A percentile compares a stretch with the other conserved stretches of the same genome.
phyloP scores from a whole-genome alignment of 2,329 filamentous ascomycete genomes.

The Xylariaceae sp. region DNA sequence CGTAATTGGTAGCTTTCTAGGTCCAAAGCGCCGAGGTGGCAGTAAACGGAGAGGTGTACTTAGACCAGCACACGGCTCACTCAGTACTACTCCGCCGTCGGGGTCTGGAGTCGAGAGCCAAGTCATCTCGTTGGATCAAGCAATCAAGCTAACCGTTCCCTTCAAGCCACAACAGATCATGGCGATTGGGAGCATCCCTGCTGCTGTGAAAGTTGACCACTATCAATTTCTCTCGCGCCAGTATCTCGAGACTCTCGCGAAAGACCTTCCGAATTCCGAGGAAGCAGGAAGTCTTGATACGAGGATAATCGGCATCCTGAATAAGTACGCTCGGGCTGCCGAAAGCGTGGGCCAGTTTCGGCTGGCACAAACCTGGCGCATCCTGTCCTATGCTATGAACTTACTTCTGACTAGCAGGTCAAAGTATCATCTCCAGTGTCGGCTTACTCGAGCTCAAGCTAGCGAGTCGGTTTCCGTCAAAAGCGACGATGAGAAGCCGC shows the following conservation, averaged over 20 bases:
- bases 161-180: conserved; percentile 59
- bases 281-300: conserved; percentile 39
- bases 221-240: conserved; percentile 53
- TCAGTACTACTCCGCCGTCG: conserved; percentile 54
- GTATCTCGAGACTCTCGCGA: conserved; percentile 52
- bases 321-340: conserved; percentile 53
- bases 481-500: conserved; percentile 15
- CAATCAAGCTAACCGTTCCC: conserved; percentile 51
- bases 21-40: conserved; percentile 38
- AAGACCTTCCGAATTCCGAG: conserved; percentile 41
- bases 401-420: conserved; percentile 51
- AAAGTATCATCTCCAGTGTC: conserved; percentile 51
- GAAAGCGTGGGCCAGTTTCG: conserved; percentile 53
- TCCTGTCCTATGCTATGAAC: conserved; percentile 52
- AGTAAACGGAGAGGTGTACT: conserved; percentile 41
- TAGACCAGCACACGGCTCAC: conserved; percentile 36
- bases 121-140: conserved; percentile 51
- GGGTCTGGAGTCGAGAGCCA: conserved; percentile 38
- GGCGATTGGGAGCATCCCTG: conserved; percentile 54
- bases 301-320: conserved; percentile 47
- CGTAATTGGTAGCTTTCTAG: conserved; percentile 55
- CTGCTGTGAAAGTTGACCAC: conserved; percentile 43
- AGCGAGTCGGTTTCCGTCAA: conserved; percentile 12
- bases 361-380: conserved; percentile 59
- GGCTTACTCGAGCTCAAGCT: conserved; percentile 35